Percentiles rank a stretch among this genome's conserved stretches.
These are phyloP conservation scores for Rusavskia elegans DNA, from an alignment of 495 filamentous ascomycete species.

Conservation along the genomic window DNA sequence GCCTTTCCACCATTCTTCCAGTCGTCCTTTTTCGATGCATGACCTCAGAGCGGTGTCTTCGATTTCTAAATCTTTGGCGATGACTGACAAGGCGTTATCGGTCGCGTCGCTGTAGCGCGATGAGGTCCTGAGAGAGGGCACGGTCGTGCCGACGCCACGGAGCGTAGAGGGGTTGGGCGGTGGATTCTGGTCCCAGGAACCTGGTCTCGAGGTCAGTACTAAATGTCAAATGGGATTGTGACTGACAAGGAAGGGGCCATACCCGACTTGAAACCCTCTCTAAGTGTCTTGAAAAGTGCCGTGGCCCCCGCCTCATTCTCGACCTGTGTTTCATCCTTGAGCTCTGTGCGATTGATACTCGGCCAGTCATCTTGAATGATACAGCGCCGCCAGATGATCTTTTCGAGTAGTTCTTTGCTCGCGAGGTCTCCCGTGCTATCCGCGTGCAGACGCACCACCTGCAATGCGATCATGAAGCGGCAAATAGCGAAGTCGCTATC, in stretches of 20 bases:
- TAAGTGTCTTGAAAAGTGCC: constrained; percentile 31
- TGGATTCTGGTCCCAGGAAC: constrained; percentile 5
- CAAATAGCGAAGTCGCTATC: constrained; percentile 25
- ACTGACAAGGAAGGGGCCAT: constrained; percentile 10
- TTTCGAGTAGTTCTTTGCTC: constrained; percentile 38
- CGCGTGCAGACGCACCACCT: constrained; percentile 42
- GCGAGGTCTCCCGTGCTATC: constrained; percentile 31
- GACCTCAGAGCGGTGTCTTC: constrained; percentile 36
- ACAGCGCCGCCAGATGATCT: constrained; percentile 72
- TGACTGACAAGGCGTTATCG: constrained; percentile 2
- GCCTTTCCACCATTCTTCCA: constrained; percentile 45
- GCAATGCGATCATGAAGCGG: constrained; percentile 58
- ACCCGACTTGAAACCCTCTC: constrained; percentile 26
- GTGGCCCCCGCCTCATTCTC: constrained; percentile 29
- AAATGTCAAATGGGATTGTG: neutral
- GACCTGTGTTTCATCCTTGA: constrained; percentile 33
- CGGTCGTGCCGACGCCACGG: constrained; percentile 6
- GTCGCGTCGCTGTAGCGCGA: constrained; percentile 7
- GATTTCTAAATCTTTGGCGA: constrained; percentile 33
- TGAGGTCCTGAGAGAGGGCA: constrained; percentile 10
- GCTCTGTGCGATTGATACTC: constrained; percentile 35
- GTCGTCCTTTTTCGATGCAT: constrained; percentile 39
- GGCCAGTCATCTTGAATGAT: constrained; percentile 67
- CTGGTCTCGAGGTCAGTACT: neutral
- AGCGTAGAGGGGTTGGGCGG: constrained; percentile 7